phyloP scores from a whole-genome alignment of 805 yeast genomes.

The Sporopachydermia quercuum region DNA sequence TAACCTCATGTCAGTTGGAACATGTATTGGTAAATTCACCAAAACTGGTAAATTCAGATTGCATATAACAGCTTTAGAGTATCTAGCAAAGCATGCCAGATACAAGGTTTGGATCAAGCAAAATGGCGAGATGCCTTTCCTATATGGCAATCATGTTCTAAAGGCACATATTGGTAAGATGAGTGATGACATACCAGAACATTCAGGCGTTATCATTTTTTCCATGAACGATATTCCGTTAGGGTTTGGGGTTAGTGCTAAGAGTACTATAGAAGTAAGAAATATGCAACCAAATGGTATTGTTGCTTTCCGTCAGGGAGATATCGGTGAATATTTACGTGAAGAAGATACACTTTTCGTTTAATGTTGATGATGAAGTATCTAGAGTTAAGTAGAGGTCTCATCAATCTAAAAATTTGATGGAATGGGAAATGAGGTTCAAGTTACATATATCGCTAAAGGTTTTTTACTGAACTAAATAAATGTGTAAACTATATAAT shows the following conservation, averaged over 20 bases:
- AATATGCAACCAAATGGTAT: constrained; percentile 85
- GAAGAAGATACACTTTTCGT: constrained; percentile 95
- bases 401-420: too few relatives aligned
- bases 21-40: constrained; percentile 92
- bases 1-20: constrained; percentile 83
- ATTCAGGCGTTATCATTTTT: constrained; percentile 84
- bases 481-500: too few relatives aligned
- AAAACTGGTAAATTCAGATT: constrained; percentile 93
- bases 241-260: constrained; percentile 92
- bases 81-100: constrained; percentile 76
- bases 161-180: constrained; percentile 95
- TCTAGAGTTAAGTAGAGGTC: too few relatives aligned
- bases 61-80: constrained; percentile 81
- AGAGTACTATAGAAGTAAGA: constrained; percentile 78
- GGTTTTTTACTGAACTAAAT: too few relatives aligned
- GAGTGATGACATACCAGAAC: constrained; percentile 97
- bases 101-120: constrained; percentile 92
- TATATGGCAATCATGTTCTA: constrained; percentile 90
- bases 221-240: constrained; percentile 88
- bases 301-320: constrained; percentile 93
- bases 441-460: too few relatives aligned
- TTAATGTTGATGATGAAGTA: too few relatives aligned
- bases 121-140: constrained; percentile 97
- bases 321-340: constrained; percentile 94
- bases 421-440: too few relatives aligned